Base-by-base conservation (phyloP, 2,329 filamentous ascomycete genomes). In the Sarocladiaceae sp. region DNA sequence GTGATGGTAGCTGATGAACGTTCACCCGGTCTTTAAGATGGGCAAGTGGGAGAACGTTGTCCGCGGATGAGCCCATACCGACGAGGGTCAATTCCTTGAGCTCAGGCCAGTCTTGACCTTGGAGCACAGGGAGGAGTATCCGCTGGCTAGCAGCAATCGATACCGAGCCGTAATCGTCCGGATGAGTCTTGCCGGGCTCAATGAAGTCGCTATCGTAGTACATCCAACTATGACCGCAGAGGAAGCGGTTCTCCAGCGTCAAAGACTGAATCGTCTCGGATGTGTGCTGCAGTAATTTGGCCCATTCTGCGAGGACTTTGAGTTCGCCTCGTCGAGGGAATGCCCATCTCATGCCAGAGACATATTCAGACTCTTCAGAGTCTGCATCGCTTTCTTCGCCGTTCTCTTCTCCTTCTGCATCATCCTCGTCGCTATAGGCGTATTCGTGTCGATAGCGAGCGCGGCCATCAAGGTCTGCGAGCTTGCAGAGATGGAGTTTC, bases 391-490 rank as follows among this genome's bases (percentile, higher is more conserved):
- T n/a, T 29, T 29, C 26, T 29, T 9, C 9, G 26, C 26, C 26
- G 26, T 9, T n/a, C 26, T 29, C 26, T 29, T 29, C 26, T 9
- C 9, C 9, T 9, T 29, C 39, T 4, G 21, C n/a, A 31, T 42
- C 21, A n/a, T 40, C 21, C 35, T 32, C 24, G 12, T 40, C n/a
- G 10, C 5, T 5, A 12, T 21, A 9, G 29, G 7, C 4, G n/a
- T 42, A 24, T 4, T n/a, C n/a, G n/a, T n/a, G n/a, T n/a, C n/a
- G n/a, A n/a, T n/a, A n/a, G n/a, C n/a, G n/a, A n/a, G n/a, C n/a
- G n/a, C n/a, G n/a, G n/a, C n/a, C n/a, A n/a, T n/a, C n/a, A n/a
- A 42, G 39, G 16, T 42, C 39, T 3, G 39, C 39, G 4, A 42
- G 39, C 15, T 42, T 42, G 23, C 23, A 29, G 11, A 42, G 39